phyloP scores from a whole-genome alignment of 139 green algal species.

The Pseudopediastrum boryanum region DNA sequence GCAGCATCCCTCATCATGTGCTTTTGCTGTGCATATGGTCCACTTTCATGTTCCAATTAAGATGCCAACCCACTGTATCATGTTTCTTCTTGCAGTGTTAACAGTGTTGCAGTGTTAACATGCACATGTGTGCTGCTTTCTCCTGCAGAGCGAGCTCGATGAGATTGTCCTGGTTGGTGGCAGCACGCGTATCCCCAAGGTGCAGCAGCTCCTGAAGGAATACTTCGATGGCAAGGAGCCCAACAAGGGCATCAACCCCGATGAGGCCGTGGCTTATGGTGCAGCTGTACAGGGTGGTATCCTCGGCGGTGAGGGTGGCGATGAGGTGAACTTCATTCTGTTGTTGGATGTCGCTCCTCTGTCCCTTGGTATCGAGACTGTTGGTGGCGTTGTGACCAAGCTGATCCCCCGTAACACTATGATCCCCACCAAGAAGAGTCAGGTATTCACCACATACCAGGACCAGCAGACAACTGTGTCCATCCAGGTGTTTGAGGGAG shows the following conservation, averaged over 20 bases:
- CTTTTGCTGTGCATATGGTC: neutral
- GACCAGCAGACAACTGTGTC: conserved; percentile 94
- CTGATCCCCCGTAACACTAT: conserved; percentile 92
- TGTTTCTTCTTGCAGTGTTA: neutral
- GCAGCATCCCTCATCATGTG: neutral
- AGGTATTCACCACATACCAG: conserved; percentile 99
- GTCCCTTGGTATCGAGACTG: conserved; percentile 93
- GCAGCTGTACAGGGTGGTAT: conserved; percentile 86
- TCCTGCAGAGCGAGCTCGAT: conserved; percentile 89
- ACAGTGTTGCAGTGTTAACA: conserved; percentile 26
- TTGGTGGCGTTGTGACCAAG: conserved; percentile 94
- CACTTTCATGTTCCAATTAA: neutral
- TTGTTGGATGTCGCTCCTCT: conserved; percentile 87
- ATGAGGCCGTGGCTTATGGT: conserved; percentile 93
- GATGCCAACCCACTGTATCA: neutral
- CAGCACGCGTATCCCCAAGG: conserved; percentile 94
- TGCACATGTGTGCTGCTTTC: no score
- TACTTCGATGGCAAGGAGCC: conserved; percentile 94
- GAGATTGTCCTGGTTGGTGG: conserved; percentile 98
- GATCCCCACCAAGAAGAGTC: conserved; percentile 97
- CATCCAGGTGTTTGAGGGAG: conserved; percentile 91
- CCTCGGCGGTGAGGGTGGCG: conserved; percentile 50
- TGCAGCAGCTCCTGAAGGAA: conserved; percentile 88
- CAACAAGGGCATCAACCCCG: conserved; percentile 95
- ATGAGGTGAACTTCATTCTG: conserved; percentile 79